These are phyloP conservation scores for Lyophyllum atratum DNA, from an alignment of 768 basidiomycete genomes.

Conservation along the genomic window DNA sequence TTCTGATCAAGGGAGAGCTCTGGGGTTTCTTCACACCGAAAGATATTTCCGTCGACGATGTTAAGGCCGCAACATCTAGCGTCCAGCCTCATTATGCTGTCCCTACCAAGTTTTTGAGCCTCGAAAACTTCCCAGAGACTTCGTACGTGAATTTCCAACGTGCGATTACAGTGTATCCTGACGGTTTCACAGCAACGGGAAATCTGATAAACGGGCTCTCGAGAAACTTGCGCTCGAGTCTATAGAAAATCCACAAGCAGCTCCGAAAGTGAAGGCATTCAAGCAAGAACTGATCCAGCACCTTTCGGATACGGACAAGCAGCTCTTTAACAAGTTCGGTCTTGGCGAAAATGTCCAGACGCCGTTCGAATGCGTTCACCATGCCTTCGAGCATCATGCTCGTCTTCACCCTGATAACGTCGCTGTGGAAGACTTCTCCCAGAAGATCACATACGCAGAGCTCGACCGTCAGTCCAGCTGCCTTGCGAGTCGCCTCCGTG, in stretches of 20 bases:
- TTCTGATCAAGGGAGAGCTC: constrained; percentile 51
- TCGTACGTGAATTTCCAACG: constrained; percentile 34
- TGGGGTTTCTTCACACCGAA: constrained; percentile 57
- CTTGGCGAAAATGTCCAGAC: constrained; percentile 1
- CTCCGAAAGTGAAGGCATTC: neutral
- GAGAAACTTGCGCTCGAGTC: constrained; percentile 37
- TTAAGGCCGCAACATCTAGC: constrained; percentile 43
- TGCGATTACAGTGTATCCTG: neutral
- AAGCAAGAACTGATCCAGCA: constrained; percentile 7
- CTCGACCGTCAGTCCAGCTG: constrained; percentile 48
- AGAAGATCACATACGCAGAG: constrained; percentile 51
- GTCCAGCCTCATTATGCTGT: constrained; percentile 62
- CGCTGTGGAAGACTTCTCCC: constrained; percentile 45
- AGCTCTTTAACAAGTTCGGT: constrained; percentile 7
- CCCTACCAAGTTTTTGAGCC: constrained; percentile 42
- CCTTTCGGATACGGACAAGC: constrained; percentile 3
- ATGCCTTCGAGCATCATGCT: constrained; percentile 10
- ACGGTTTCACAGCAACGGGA: constrained; percentile 6
- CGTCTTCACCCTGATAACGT: neutral
- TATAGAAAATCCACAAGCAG: neutral
- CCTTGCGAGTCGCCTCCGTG: constrained; percentile 43
- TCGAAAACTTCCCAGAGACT: constrained; percentile 54
- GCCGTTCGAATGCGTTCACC: constrained; percentile 5
- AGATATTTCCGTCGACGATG: constrained; percentile 34
- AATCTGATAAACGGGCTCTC: constrained; percentile 37